A percentile compares a stretch with the other conserved stretches of the same genome.
These are phyloP conservation scores for Cardiosporidium cionae DNA, from an alignment of 169 alveolate species.

Conservation along the genomic window DNA sequence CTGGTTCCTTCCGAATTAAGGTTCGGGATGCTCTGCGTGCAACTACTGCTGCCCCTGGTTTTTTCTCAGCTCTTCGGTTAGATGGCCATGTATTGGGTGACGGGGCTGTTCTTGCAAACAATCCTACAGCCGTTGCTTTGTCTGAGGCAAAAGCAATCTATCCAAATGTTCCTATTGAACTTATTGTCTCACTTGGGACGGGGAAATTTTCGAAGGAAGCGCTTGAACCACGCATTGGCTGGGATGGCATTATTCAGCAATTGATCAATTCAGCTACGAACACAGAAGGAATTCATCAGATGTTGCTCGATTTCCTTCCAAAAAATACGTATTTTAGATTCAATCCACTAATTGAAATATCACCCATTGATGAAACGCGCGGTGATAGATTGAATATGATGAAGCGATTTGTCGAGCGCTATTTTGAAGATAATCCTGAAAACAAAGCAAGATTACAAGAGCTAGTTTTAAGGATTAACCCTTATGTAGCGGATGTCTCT, in stretches of 20 bases:
- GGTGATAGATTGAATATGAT: conserved; percentile 33
- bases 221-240: conserved; percentile 29
- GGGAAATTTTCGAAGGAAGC: conserved; percentile 44
- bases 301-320: conserved; percentile 38
- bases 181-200: conserved; percentile 67
- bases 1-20: conserved; percentile 40
- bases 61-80: conserved; percentile 54
- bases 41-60: conserved; percentile 77
- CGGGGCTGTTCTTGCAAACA: conserved; percentile 73
- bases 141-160: conserved; percentile 58
- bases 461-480: too few species aligned
- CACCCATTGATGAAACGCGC: conserved; percentile 48
- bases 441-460: neutral
- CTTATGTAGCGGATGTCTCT: too few species aligned
- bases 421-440: conserved; percentile 30
- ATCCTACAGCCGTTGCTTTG: conserved; percentile 67
- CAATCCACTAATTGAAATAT: conserved; percentile 42
- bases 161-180: conserved; percentile 56
- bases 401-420: conserved; percentile 41
- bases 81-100: conserved; percentile 59
- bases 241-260: conserved; percentile 52
- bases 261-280: conserved; percentile 50
- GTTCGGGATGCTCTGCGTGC: conserved; percentile 62
- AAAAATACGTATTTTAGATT: conserved; percentile 45
- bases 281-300: conserved; percentile 50